Conservation (phyloP, 2,329 filamentous ascomycete genomes). For the Alternaria sp. region DNA sequence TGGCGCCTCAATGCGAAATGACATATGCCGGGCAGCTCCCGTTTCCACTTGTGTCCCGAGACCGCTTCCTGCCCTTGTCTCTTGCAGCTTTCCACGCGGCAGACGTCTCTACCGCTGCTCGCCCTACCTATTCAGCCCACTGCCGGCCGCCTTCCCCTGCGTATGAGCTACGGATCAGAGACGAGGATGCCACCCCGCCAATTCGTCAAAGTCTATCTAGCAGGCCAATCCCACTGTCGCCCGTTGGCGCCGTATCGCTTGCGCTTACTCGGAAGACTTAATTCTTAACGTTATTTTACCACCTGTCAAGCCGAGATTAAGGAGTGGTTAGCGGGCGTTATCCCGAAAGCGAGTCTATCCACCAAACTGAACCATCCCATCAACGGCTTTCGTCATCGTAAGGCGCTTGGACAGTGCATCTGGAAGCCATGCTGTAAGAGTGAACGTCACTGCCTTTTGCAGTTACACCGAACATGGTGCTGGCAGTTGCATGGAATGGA, state of each 20-base stretch:
- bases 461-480: slow-evolving; percentile 17
- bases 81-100: slow-evolving; percentile 30
- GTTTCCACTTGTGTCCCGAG: slow-evolving; percentile 29
- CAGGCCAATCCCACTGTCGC: slow-evolving; percentile 45
- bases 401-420: slow-evolving; percentile 22
- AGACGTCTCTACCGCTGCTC: slow-evolving; percentile 24
- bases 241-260: slow-evolving; percentile 45
- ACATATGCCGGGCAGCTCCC: slow-evolving; percentile 36
- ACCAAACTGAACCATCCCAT: slow-evolving; percentile 15
- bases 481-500: slow-evolving; percentile 20
- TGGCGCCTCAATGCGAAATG: slow-evolving; percentile 42
- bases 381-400: slow-evolving; percentile 33
- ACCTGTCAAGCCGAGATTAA: slow-evolving; percentile 49
- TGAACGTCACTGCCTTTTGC: slow-evolving; percentile 6
- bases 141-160: slow-evolving; percentile 40
- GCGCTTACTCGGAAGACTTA: slow-evolving; percentile 35
- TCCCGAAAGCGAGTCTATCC: slow-evolving; percentile 27
- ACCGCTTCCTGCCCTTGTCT: slow-evolving; percentile 25
- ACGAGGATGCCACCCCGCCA: slow-evolving; percentile 37
- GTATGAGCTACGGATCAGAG: slow-evolving; percentile 31
- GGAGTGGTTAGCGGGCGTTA: slow-evolving; percentile 44
- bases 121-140: slow-evolving; percentile 27
- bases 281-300: slow-evolving; percentile 28
- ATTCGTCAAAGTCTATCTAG: slow-evolving; percentile 26
- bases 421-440: slow-evolving; percentile 18